phyloP scores from a whole-genome alignment of 371 early-diverging fungal species.

The Amoeboaphelidium protococcarum region DNA sequence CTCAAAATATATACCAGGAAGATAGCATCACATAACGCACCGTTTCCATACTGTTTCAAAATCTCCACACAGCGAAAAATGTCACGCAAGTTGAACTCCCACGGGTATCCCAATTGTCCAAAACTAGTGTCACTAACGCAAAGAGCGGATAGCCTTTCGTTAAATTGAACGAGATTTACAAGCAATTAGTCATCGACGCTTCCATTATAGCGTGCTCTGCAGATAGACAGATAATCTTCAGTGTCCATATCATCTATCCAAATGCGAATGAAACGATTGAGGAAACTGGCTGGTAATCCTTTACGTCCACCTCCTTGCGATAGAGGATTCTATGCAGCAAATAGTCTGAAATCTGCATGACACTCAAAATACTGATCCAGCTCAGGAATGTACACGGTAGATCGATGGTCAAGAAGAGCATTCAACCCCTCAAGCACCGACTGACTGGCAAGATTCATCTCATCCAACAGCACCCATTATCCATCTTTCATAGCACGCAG shows the following conservation, averaged over 20 bases:
- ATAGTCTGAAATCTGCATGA: constrained; percentile 64
- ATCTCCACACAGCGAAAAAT: constrained; percentile 80
- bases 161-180: constrained; percentile 59
- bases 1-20: no score
- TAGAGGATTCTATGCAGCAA: constrained; percentile 97
- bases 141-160: constrained; percentile 48
- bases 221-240: constrained; percentile 50
- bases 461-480: constrained; percentile 96
- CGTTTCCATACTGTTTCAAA: no score
- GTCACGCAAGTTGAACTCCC: constrained; percentile 95
- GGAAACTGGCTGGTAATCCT: constrained; percentile 91
- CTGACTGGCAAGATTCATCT: constrained; percentile 96
- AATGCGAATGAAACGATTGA: constrained; percentile 91
- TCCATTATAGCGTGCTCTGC: constrained; percentile 34
- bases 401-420: constrained; percentile 94
- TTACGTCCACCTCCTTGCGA: constrained; percentile 94
- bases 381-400: constrained; percentile 78
- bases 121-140: constrained; percentile 50
- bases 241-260: constrained; percentile 54
- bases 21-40: no score
- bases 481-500: constrained; percentile 82
- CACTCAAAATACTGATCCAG: constrained; percentile 59
- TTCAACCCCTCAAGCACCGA: constrained; percentile 98
- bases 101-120: constrained; percentile 68
- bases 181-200: constrained; percentile 19